phyloP scores from a whole-genome alignment of 2,329 filamentous ascomycete genomes.

The Xylaria sp. region DNA sequence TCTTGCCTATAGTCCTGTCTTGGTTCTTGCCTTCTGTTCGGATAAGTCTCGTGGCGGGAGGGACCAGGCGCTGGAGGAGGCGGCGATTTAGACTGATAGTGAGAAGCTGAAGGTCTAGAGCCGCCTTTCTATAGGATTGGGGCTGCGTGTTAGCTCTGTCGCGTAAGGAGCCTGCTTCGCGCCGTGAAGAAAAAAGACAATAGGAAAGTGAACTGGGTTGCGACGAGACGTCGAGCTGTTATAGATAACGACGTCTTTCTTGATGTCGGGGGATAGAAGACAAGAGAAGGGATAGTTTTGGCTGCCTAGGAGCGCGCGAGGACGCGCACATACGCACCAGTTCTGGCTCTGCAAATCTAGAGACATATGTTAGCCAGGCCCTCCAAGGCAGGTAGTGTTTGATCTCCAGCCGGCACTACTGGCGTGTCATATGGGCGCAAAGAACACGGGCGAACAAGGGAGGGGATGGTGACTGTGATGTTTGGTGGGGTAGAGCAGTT shows the following conservation, averaged over 20 bases:
- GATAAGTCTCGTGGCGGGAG: slow-evolving; percentile 40
- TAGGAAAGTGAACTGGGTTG: background rate
- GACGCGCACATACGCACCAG: slow-evolving; percentile 40
- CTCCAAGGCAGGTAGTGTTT: no score
- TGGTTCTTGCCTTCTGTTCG: slow-evolving; percentile 27
- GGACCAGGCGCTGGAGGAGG: slow-evolving; percentile 50
- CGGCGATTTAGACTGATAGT: slow-evolving; percentile 57
- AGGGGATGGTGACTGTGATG: slow-evolving; percentile 24
- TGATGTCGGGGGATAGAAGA: background rate
- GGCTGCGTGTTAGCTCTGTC: slow-evolving; percentile 19
- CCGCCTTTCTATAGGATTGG: slow-evolving; percentile 24
- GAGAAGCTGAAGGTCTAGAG: slow-evolving; percentile 40
- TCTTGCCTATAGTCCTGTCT: slow-evolving; percentile 5
- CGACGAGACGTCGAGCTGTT: background rate
- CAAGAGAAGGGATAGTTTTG: background rate
- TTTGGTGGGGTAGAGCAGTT: slow-evolving; percentile 35
- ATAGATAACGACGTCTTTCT: background rate
- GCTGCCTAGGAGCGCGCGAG: background rate
- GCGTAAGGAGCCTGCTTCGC: background rate
- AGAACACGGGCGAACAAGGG: slow-evolving; percentile 1
- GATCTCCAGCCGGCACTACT: slow-evolving; percentile 15
- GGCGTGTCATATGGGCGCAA: background rate
- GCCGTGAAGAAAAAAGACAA: background rate
- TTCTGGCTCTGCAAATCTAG: slow-evolving; percentile 60
- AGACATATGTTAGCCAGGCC: slow-evolving; percentile 21